A percentile compares a stretch with the other conserved stretches of the same genome.
Evolutionary conservation across 2,329 filamentous ascomycete genomes (phyloP).

Genomic region (Colletotrichum lindemuthianum): DNA sequence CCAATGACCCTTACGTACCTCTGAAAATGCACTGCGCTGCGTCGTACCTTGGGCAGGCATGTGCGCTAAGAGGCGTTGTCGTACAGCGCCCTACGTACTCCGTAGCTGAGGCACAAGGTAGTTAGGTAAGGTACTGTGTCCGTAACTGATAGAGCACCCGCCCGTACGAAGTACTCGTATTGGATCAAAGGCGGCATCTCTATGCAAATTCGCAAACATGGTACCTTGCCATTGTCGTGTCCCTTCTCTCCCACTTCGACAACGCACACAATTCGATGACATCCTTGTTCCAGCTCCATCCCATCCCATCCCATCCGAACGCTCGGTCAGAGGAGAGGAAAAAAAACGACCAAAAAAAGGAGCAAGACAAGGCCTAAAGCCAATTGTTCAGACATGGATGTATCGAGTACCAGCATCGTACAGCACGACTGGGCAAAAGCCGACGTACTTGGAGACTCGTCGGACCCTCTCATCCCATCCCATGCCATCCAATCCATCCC

Average conservation of each 20-base stretch:
- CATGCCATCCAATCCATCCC: no score
- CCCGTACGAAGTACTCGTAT: neutral
- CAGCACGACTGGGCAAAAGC: no score
- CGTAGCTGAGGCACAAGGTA: neutral
- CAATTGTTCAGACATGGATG: constrained; percentile 5
- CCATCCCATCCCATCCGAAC: neutral
- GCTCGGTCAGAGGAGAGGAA: neutral
- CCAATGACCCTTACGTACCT: constrained; percentile 11
- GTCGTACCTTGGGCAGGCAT: neutral
- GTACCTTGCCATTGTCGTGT: neutral
- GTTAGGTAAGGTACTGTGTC: no score
- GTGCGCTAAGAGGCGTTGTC: constrained; percentile 8
- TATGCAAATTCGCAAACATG: neutral
- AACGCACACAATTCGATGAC: constrained; percentile 4
- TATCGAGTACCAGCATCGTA: no score
- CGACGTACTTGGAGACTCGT: no score
- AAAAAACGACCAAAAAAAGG: constrained; percentile 3
- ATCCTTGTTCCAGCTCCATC: constrained; percentile 1
- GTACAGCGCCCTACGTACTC: neutral
- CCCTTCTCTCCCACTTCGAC: neutral
- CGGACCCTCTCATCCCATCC: no score
- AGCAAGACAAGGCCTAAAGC: neutral
- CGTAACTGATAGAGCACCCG: no score
- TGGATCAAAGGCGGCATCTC: no score
- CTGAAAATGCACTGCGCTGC: no score